phyloP scores from a whole-genome alignment of 129 eudicot species.

The Silybum marianum region DNA sequence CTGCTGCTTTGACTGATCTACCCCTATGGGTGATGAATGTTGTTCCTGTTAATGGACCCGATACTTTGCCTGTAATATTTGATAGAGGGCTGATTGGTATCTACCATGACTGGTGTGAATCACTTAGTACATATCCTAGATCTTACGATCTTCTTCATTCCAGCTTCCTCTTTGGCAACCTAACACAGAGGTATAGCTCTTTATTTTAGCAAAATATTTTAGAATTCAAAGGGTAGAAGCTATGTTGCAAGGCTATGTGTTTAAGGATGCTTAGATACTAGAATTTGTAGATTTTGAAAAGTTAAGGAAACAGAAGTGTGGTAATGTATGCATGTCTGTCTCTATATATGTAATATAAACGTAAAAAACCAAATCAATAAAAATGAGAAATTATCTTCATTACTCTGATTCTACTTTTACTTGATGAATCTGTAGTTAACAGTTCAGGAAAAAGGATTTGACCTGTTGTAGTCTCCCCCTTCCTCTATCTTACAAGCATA shows the following conservation, averaged over 20 bases:
- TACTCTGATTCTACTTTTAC: not conserved
- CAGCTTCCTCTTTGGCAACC: constrained; percentile 74
- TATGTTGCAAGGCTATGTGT: not conserved
- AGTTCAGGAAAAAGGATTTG: not conserved
- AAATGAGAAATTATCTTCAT: not conserved
- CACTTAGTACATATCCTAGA: constrained; percentile 90
- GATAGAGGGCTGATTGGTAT: constrained; percentile 95
- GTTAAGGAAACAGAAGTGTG: not conserved
- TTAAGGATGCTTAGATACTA: not conserved
- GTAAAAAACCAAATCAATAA: not conserved
- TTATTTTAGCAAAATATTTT: not conserved
- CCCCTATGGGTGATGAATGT: constrained; percentile 98
- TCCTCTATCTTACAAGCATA: not conserved
- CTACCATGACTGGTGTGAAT: constrained; percentile 97
- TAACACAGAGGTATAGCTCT: constrained; percentile 67
- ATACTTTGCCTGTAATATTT: constrained; percentile 68
- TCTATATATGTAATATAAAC: not conserved
- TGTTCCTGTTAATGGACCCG: constrained; percentile 74
- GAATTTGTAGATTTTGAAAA: not conserved
- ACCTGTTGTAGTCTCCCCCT: not conserved
- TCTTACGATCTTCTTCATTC: constrained; percentile 88
- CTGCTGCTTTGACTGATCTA: constrained; percentile 71
- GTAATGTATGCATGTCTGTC: not conserved
- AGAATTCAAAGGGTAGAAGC: not conserved
- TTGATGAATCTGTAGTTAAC: not conserved